phyloP scores from a whole-genome alignment of 495 filamentous ascomycete genomes.

The Astrothelium subdiscretum region DNA sequence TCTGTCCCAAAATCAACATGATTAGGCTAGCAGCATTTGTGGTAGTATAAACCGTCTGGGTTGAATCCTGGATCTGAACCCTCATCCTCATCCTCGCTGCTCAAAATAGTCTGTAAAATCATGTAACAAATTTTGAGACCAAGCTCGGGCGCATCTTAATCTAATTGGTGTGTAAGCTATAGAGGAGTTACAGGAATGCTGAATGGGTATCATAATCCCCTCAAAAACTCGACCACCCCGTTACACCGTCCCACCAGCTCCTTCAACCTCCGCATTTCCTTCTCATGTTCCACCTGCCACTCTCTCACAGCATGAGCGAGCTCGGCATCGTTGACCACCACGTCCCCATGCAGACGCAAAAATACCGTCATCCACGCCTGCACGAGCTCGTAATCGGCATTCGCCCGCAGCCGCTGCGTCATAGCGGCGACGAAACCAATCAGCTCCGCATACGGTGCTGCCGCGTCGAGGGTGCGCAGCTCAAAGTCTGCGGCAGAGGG shows the following conservation, averaged over 20 bases:
- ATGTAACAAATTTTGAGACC: no score
- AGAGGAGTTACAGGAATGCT: no score
- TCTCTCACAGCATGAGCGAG: constrained; percentile 24
- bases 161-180: no score
- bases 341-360: constrained; percentile 60
- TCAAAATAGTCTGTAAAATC: no score
- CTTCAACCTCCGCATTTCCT: constrained; percentile 57
- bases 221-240: constrained; percentile 43
- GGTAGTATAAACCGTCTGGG: no score
- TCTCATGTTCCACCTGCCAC: constrained; percentile 37
- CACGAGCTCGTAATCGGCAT: constrained; percentile 79
- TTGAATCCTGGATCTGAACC: no score
- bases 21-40: no score
- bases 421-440: constrained; percentile 63
- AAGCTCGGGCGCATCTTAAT: no score
- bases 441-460: constrained; percentile 39
- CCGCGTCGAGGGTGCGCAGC: constrained; percentile 61
- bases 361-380: constrained; percentile 97
- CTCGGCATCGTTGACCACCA: constrained; percentile 27
- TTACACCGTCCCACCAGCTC: constrained; percentile 73
- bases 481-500: constrained; percentile 75
- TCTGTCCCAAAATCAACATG: neutral
- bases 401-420: constrained; percentile 50
- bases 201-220: neutral
- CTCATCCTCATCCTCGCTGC: no score